Evolutionary conservation across 805 yeast species (phyloP).

Genomic region (Candida parachauliodes): DNA sequence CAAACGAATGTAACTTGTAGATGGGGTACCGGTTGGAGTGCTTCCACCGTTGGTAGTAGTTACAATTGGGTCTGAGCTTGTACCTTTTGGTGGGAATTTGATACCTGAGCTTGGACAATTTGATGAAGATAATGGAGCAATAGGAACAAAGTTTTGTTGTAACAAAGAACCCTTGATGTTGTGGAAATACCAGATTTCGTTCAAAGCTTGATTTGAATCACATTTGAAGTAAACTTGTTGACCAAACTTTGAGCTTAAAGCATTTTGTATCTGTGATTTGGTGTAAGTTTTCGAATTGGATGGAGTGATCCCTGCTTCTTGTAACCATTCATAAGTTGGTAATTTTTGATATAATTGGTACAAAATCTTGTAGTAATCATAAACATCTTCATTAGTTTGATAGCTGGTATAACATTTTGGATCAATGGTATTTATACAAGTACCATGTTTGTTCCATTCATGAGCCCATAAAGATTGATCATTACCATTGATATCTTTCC

Average conservation of each 20-base stretch:
- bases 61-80: constrained; percentile 9
- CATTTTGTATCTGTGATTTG: constrained; percentile 49
- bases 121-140: constrained; percentile 53
- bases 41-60: constrained; percentile 9
- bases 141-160: constrained; percentile 55
- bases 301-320: constrained; percentile 71
- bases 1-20: constrained; percentile 40
- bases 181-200: constrained; percentile 80
- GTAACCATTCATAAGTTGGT: constrained; percentile 64
- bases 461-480: constrained; percentile 80
- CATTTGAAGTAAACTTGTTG: constrained; percentile 60
- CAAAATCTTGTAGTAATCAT: constrained; percentile 47
- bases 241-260: constrained; percentile 49
- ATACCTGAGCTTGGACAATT: constrained; percentile 59
- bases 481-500: constrained; percentile 70
- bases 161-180: constrained; percentile 69
- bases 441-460: constrained; percentile 92
- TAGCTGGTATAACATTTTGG: constrained; percentile 60
- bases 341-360: constrained; percentile 28
- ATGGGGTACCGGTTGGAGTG: constrained; percentile 14
- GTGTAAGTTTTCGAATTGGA: constrained; percentile 53
- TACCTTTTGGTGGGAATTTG: constrained; percentile 61
- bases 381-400: constrained; percentile 37
- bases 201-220: constrained; percentile 42
- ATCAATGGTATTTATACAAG: constrained; percentile 79